These are phyloP conservation scores for Beauveria rudraprayagi DNA, from an alignment of 2,329 filamentous ascomycete species.

Conservation along the genomic window DNA sequence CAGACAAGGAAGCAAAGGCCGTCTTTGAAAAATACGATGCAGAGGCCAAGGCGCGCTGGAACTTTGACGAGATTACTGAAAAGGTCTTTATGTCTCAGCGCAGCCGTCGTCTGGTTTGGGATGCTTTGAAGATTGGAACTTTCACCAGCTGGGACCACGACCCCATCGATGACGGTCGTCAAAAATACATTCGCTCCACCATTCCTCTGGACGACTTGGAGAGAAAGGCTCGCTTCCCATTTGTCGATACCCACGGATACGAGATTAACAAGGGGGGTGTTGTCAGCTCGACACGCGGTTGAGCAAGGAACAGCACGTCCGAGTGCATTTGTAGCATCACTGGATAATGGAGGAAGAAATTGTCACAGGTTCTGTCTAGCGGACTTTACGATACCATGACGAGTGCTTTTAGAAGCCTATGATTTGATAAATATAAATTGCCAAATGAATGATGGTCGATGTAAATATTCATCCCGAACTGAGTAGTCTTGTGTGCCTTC, in stretches of 20 bases:
- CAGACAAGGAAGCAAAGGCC: conserved; percentile 38
- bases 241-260: conserved; percentile 48
- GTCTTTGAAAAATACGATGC: conserved; percentile 59
- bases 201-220: conserved; percentile 76
- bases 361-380: not conserved
- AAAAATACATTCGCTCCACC: conserved; percentile 78
- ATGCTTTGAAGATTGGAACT: conserved; percentile 64
- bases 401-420: not conserved
- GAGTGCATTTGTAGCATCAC: not conserved
- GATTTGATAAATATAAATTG: not conserved
- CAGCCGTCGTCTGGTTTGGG: conserved; percentile 69
- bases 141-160: conserved; percentile 84
- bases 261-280: conserved; percentile 32
- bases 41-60: conserved; percentile 70
- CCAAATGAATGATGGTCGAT: no score
- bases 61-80: conserved; percentile 68
- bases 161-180: conserved; percentile 59
- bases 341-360: not conserved
- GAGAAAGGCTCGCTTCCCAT: conserved; percentile 64
- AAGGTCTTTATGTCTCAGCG: conserved; percentile 72
- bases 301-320: not conserved
- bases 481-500: no score
- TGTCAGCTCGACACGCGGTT: conserved; percentile 27
- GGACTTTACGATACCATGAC: conserved; percentile 6
- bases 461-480: no score